Evolutionary conservation across 768 basidiomycete species (phyloP), one percentile per base, ranked within the genome.

Genomic region (Gloeophyllum trabeum): DNA sequence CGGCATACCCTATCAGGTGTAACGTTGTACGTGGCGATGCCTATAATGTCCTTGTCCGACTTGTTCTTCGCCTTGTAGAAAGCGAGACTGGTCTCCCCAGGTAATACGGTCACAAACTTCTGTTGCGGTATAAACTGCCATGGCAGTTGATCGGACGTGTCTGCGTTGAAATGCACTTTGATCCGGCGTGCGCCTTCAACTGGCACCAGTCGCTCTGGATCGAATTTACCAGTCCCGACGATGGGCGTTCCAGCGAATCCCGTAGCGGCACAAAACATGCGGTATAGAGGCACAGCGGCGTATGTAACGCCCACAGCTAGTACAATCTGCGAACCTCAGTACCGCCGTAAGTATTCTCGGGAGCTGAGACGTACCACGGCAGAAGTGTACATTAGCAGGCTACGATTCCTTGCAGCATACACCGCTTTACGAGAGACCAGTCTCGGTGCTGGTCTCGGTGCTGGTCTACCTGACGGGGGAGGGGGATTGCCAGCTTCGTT

Each of bases 21-120:
- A 47, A 97, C 94, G 61, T 98, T 99, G 59, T 99, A 99, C 4
- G 96, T 98, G 24, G 93, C 94, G 58, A 99, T 98, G 1, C 96
- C 96, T 54, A 99, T 93, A 41, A 99, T 76, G 56, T 98, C 96
- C 49, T 83, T 69, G 38, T 78, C 65, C 6, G 86, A 81, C 38
- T 67, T 73, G 53, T 99, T 99, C 63, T 73, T 88, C 5, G 94
- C 94, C 38, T 73, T 89, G 61, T 98, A 99, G 58, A 99, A 99
- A 6, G 96, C 96, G 46, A 99, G 63, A 45, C 87, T 89, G 2
- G 92, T 91, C 67, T 99, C 96, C 7, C 96, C 96, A 1, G 91
- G 96, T 25, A 96, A 68, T 4, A 98, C 93, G 23, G 71, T 80
- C 24, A 99, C 89, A 48, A 71, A 81, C 57, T 82, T 86, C 51